Evolutionary conservation across 2,329 filamentous ascomycete species (phyloP).

Genomic region (Drechslerella dactyloides): DNA sequence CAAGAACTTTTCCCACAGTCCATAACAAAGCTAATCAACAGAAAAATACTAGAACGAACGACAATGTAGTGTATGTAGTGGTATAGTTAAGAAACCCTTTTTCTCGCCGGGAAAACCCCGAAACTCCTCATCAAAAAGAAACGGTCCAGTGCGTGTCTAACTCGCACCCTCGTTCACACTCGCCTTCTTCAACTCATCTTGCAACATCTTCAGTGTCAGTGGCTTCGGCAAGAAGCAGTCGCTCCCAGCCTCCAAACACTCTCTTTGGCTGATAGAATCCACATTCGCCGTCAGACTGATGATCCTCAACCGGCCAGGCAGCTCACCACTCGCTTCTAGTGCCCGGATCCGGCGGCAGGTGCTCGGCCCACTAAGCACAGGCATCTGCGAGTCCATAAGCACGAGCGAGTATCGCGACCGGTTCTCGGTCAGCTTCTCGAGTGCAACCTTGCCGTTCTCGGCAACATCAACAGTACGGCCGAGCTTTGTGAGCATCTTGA

Average conservation of each 20-base stretch:
- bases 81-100: no score
- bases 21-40: not conserved
- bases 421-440: slow-evolving; percentile 36
- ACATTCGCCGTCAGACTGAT: slow-evolving; percentile 50
- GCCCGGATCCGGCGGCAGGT: slow-evolving; percentile 39
- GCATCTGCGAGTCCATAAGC: slow-evolving; percentile 50
- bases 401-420: slow-evolving; percentile 38
- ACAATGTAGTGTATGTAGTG: no score
- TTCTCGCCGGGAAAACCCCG: no score
- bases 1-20: no score
- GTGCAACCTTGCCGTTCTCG: slow-evolving; percentile 43
- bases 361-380: slow-evolving; percentile 42
- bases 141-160: no score
- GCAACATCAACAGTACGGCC: slow-evolving; percentile 44
- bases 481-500: slow-evolving; percentile 49
- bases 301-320: slow-evolving; percentile 34
- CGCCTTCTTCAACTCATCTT: slow-evolving; percentile 24
- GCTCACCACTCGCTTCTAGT: slow-evolving; percentile 35
- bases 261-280: slow-evolving; percentile 33
- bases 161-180: no score
- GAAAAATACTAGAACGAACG: no score
- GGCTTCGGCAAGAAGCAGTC: slow-evolving; percentile 47
- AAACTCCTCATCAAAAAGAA: no score
- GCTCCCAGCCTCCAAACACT: slow-evolving; percentile 44
- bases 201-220: slow-evolving; percentile 37